phyloP scores from a whole-genome alignment of 805 yeast genomes.

The Barnettozyma pratensis region DNA sequence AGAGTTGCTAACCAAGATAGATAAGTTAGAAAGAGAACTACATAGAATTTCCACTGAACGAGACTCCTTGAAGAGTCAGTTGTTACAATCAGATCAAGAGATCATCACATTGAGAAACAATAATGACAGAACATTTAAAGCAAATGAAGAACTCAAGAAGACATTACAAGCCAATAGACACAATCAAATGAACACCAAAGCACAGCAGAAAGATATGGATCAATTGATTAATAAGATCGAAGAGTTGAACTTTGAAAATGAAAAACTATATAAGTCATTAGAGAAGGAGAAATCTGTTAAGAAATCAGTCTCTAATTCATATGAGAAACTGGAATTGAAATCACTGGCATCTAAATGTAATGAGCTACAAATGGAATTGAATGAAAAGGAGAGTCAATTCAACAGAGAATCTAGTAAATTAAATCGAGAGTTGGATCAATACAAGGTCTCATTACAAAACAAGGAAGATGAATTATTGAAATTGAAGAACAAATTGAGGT shows the following conservation, averaged over 20 bases:
- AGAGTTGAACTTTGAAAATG: slow-evolving; percentile 32
- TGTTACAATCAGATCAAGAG: slow-evolving; percentile 18
- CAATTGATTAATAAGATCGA: slow-evolving; percentile 28
- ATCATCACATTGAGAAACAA: slow-evolving; percentile 26
- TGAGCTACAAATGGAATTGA: slow-evolving; percentile 25
- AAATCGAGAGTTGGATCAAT: slow-evolving; percentile 21
- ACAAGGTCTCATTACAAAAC: slow-evolving; percentile 21
- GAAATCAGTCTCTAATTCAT: slow-evolving; percentile 14
- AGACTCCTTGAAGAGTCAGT: slow-evolving; percentile 19
- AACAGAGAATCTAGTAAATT: slow-evolving; percentile 18
- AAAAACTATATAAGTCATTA: slow-evolving; percentile 32
- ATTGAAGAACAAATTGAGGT: slow-evolving; percentile 30
- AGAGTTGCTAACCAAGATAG: slow-evolving; percentile 16
- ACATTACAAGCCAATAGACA: slow-evolving; percentile 5
- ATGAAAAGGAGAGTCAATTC: slow-evolving; percentile 17
- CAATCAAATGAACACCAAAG: slow-evolving; percentile 6
- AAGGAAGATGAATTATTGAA: slow-evolving; percentile 35
- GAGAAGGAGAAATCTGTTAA: slow-evolving; percentile 26
- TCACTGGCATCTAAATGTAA: slow-evolving; percentile 32
- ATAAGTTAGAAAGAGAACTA: slow-evolving; percentile 25
- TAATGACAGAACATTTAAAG: slow-evolving; percentile 25
- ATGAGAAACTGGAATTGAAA: slow-evolving; percentile 35
- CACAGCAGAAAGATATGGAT: slow-evolving; percentile 29
- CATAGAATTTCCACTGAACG: slow-evolving; percentile 24
- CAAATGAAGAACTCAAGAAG: slow-evolving; percentile 17